Percentiles rank a stretch among this genome's conserved stretches.
phyloP scores from a whole-genome alignment of 2,329 filamentous ascomycete species.

The Xylariales sp. region DNA sequence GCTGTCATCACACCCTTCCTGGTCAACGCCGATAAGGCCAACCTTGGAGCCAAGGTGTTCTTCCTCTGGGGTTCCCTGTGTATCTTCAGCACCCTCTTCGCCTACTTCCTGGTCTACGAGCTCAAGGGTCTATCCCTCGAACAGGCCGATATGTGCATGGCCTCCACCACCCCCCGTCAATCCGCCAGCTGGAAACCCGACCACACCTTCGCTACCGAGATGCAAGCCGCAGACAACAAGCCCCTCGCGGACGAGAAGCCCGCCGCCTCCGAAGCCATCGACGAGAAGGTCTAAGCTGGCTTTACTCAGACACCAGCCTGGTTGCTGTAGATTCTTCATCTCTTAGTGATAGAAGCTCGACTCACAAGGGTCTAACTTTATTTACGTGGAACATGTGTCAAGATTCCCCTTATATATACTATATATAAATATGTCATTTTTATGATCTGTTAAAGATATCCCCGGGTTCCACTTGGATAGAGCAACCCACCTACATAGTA shows the following conservation, averaged over 20 bases:
- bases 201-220: constrained; percentile 52
- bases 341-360: constrained; percentile 26
- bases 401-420: constrained; percentile 30
- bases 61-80: constrained; percentile 73
- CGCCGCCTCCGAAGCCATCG: constrained; percentile 38
- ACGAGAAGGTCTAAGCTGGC: constrained; percentile 46
- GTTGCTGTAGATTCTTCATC: constrained; percentile 26
- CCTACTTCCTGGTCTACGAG: constrained; percentile 73
- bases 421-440: constrained; percentile 31
- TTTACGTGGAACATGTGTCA: constrained; percentile 25
- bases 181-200: constrained; percentile 51
- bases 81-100: constrained; percentile 64
- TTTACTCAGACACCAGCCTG: not conserved
- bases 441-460: constrained; percentile 35
- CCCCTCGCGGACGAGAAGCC: constrained; percentile 42
- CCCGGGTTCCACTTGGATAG: constrained; percentile 26
- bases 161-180: constrained; percentile 58
- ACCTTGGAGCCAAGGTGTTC: constrained; percentile 59
- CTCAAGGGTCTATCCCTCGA: constrained; percentile 80
- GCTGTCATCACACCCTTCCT: constrained; percentile 77
- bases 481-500: constrained; percentile 30
- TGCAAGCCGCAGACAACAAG: constrained; percentile 46
- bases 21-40: constrained; percentile 62
- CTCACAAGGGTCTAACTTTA: constrained; percentile 14
- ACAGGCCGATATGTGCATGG: constrained; percentile 75